phyloP scores from a whole-genome alignment of 257 asterid species.

The Nicotiana benthamiana region DNA sequence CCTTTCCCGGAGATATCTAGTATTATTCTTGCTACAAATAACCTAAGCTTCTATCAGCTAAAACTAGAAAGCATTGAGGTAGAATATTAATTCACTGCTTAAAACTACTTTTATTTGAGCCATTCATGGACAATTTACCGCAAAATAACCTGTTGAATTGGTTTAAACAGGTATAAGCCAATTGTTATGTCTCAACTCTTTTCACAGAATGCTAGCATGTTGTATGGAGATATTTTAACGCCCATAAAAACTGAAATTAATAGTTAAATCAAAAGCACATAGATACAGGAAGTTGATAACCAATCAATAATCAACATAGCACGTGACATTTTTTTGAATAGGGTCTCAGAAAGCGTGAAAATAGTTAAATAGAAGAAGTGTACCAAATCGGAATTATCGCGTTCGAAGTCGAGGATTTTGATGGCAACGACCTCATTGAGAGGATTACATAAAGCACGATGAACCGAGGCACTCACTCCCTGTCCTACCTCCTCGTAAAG shows the following conservation, averaged over 20 bases:
- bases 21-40: background rate
- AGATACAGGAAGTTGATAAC: background rate
- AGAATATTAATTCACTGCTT: background rate
- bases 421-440: slow-evolving; percentile 68
- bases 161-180: background rate
- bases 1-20: background rate
- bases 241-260: background rate
- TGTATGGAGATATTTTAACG: background rate
- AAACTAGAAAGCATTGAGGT: background rate
- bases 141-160: background rate
- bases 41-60: background rate
- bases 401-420: slow-evolving; percentile 89
- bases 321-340: background rate
- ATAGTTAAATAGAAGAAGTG: background rate
- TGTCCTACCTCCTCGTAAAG: slow-evolving; percentile 79
- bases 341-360: background rate
- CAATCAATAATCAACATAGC: background rate
- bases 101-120: background rate
- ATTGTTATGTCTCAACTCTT: background rate
- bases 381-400: slow-evolving; percentile 85
- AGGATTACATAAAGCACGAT: slow-evolving; percentile 73
- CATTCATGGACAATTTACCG: background rate
- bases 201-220: background rate
- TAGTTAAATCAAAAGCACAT: background rate
- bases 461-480: slow-evolving; percentile 91